These are phyloP conservation scores for Styphnolobium japonicum DNA, from an alignment of 306 rosid species.

Conservation along the genomic window DNA sequence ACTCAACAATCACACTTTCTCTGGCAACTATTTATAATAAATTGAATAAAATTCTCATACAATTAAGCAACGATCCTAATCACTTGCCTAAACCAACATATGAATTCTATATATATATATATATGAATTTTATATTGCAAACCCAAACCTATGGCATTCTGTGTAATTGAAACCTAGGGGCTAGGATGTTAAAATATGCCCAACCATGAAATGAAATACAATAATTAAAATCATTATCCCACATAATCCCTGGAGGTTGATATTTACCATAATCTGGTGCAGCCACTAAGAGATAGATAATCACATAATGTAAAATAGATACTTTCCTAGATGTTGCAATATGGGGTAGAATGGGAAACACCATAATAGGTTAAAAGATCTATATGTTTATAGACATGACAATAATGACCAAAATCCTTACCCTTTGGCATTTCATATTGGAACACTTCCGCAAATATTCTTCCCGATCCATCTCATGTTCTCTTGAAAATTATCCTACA, in stretches of 20 bases:
- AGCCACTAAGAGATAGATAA: background rate
- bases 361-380: background rate
- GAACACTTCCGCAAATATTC: conserved; percentile 55
- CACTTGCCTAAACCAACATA: background rate
- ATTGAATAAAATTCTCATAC: background rate
- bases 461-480: conserved; percentile 62
- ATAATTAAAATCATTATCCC: background rate
- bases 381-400: background rate
- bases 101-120: background rate
- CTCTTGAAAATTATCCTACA: conserved; percentile 40
- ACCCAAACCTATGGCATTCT: background rate
- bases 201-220: background rate
- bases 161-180: background rate
- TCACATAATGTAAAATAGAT: background rate
- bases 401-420: conserved; percentile 30
- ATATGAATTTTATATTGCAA: background rate
- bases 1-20: background rate
- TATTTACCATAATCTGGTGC: background rate
- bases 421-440: conserved; percentile 71
- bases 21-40: background rate
- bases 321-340: conserved; percentile 11
- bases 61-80: background rate
- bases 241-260: background rate
- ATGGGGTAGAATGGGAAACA: background rate
- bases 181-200: background rate